These are phyloP conservation scores for Tylopilus sp. DNA, from an alignment of 1,284 basidiomycete species.

Conservation along the genomic window DNA sequence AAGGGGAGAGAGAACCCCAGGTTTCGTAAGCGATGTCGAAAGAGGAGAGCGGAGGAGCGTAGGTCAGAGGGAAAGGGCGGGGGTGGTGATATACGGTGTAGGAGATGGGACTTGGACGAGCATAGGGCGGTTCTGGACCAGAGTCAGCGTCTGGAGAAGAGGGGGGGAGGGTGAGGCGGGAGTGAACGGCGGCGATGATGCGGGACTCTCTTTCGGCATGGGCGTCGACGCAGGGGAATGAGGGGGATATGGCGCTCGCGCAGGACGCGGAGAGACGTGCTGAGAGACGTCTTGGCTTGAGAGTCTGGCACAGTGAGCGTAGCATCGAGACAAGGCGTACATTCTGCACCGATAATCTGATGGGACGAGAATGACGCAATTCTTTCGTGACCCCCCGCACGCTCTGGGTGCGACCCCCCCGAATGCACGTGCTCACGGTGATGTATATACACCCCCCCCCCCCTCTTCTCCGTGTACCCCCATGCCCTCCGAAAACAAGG, in stretches of 20 bases:
- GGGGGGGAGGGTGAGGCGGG: neutral
- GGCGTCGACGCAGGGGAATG: constrained; percentile 75
- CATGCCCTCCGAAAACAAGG: constrained; percentile 37
- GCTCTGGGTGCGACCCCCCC: neutral
- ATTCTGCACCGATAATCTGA: no score
- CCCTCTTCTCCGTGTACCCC: no score
- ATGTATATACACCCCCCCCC: neutral
- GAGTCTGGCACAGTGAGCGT: neutral
- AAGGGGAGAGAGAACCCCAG: constrained; percentile 85
- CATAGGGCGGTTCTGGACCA: constrained; percentile 76
- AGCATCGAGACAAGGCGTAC: neutral
- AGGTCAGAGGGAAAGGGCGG: constrained; percentile 67
- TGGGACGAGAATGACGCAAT: neutral
- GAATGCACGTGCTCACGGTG: neutral
- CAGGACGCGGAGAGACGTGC: neutral
- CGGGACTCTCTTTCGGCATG: constrained; percentile 63
- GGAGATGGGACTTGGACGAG: constrained; percentile 65
- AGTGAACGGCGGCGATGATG: constrained; percentile 32
- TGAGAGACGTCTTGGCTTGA: neutral
- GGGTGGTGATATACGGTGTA: constrained; percentile 66
- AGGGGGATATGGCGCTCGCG: constrained; percentile 29
- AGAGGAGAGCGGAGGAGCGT: constrained; percentile 67
- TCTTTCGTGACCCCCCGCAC: neutral
- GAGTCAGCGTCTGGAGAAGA: constrained; percentile 29
- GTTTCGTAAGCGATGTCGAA: constrained; percentile 96